Conservation (phyloP, 1,284 basidiomycete genomes). For the Ceratorhiza oryzae-sativae region DNA sequence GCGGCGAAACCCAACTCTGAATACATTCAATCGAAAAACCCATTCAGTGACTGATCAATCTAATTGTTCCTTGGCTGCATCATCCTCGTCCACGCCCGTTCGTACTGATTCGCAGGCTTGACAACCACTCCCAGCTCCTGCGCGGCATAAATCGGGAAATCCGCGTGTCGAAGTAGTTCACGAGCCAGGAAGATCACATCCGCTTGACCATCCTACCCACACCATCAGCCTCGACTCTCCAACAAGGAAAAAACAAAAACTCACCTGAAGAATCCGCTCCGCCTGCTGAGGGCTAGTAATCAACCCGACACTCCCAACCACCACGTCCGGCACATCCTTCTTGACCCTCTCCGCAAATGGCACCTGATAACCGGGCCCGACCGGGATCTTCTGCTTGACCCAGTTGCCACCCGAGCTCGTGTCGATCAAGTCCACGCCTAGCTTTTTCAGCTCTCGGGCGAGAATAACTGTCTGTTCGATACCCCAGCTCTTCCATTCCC, state of each 20-base stretch:
- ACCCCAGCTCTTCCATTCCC: constrained; percentile 73
- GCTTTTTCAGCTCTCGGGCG: constrained; percentile 62
- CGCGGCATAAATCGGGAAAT: constrained; percentile 58
- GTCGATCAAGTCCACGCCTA: constrained; percentile 77
- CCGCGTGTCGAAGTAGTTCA: constrained; percentile 66
- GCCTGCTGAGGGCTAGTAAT: constrained; percentile 72
- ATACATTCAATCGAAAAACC: too few species aligned
- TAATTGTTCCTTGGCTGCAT: constrained; percentile 50
- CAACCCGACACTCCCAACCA: constrained; percentile 73
- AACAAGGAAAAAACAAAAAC: too few species aligned
- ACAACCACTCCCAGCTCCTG: constrained; percentile 62
- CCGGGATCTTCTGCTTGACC: constrained; percentile 47
- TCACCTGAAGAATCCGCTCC: constrained; percentile 68
- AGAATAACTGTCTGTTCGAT: constrained; percentile 75
- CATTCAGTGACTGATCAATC: neutral
- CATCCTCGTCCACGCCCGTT: constrained; percentile 65
- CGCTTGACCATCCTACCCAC: constrained; percentile 56
- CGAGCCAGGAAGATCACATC: constrained; percentile 76
- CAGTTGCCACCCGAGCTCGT: constrained; percentile 74
- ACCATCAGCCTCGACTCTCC: too few species aligned
- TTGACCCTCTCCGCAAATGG: constrained; percentile 75
- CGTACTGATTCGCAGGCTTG: constrained; percentile 70
- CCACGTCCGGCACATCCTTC: constrained; percentile 62
- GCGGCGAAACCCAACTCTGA: too few species aligned
- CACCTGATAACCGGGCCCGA: constrained; percentile 6